phyloP scores from a whole-genome alignment of 805 yeast species.

The Metschnikowia lochheadii region DNA sequence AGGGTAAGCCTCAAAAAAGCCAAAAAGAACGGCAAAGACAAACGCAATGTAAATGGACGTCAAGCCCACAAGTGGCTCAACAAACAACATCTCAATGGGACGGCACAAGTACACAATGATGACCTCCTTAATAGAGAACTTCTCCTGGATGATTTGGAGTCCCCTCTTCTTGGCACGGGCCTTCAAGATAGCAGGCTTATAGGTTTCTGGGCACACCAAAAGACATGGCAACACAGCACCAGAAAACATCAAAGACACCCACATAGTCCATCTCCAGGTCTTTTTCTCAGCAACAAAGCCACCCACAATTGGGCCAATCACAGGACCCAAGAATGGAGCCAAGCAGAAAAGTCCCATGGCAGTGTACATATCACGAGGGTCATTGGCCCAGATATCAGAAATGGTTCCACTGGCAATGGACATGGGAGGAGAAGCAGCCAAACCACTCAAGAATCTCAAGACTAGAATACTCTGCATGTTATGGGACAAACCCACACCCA shows the following conservation, averaged over 20 bases:
- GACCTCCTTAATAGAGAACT: constrained; percentile 39
- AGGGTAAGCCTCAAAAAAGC: constrained; percentile 77
- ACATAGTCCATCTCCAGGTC: constrained; percentile 20
- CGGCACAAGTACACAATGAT: constrained; percentile 50
- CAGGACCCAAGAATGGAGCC: constrained; percentile 20
- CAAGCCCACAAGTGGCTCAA: constrained; percentile 71
- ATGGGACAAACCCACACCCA: constrained; percentile 19
- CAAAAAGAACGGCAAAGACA: constrained; percentile 72
- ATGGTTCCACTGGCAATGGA: constrained; percentile 85
- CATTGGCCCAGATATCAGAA: constrained; percentile 60
- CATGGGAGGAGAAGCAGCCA: constrained; percentile 76
- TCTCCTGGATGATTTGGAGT: constrained; percentile 36
- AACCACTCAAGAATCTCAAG: constrained; percentile 69
- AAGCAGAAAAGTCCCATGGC: constrained; percentile 75
- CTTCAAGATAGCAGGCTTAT: constrained; percentile 17
- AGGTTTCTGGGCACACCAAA: constrained; percentile 16
- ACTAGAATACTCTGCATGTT: constrained; percentile 46
- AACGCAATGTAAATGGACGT: constrained; percentile 70
- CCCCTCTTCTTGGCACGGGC: constrained; percentile 47
- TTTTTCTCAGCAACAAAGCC: constrained; percentile 45
- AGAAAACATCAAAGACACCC: constrained; percentile 19
- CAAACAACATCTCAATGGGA: constrained; percentile 64
- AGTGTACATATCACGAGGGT: constrained; percentile 55
- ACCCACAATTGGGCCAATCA: constrained; percentile 19
- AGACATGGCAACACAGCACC: constrained; percentile 17